Conservation (phyloP, 805 yeast genomes). For the Kluyveromyces dobzhanskii region DNA sequence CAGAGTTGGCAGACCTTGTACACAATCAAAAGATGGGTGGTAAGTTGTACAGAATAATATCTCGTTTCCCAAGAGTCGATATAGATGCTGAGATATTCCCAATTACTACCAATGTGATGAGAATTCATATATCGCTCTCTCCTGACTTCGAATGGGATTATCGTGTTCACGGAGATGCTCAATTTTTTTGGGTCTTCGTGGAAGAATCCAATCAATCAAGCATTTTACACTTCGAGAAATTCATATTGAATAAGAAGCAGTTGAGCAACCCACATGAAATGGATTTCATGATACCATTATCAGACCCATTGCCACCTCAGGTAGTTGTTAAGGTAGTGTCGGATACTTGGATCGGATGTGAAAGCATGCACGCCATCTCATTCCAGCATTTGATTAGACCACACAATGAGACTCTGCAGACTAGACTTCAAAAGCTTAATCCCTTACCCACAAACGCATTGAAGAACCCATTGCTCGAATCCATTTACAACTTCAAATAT, state of each 20-base stretch:
- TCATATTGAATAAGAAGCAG: constrained; percentile 56
- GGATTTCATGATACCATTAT: constrained; percentile 87
- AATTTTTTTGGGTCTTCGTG: constrained; percentile 86
- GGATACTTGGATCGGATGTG: constrained; percentile 87
- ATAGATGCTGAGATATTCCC: constrained; percentile 82
- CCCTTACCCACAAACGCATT: constrained; percentile 83
- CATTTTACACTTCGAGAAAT: constrained; percentile 75
- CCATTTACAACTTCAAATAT: constrained; percentile 69
- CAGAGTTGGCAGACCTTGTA: constrained; percentile 82
- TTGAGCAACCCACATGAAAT: constrained; percentile 52
- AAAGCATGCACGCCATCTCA: constrained; percentile 64
- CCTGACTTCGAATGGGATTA: constrained; percentile 86
- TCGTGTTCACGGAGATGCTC: constrained; percentile 71
- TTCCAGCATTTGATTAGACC: constrained; percentile 89
- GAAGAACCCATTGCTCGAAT: constrained; percentile 57
- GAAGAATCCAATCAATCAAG: constrained; percentile 73
- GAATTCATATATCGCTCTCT: constrained; percentile 60
- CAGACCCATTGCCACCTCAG: constrained; percentile 88
- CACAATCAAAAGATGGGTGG: constrained; percentile 74
- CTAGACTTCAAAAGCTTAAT: constrained; percentile 68
- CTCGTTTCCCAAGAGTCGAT: constrained; percentile 67
- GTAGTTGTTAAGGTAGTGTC: constrained; percentile 70
- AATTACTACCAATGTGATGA: constrained; percentile 75
- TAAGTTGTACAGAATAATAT: constrained; percentile 48
- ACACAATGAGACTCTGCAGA: constrained; percentile 74